A percentile compares a stretch with the other conserved stretches of the same genome.
phyloP scores from a whole-genome alignment of 176 grass and related monocot genomes.

The Miscanthus lutarioriparius region DNA sequence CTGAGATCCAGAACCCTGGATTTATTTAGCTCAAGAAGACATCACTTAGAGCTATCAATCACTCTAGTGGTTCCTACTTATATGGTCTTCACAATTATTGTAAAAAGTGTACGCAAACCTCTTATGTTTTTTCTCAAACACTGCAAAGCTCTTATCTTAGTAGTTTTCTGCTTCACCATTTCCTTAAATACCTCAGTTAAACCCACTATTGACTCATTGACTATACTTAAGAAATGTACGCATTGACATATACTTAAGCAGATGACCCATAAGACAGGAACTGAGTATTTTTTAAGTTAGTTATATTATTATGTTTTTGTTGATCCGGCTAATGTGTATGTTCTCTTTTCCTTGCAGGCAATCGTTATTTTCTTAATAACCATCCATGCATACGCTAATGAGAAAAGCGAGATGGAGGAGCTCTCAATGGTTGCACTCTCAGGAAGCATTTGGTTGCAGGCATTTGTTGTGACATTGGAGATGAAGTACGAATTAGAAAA shows the following conservation, averaged over 20 bases:
- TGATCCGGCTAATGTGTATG: not conserved
- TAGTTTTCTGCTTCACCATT: not conserved
- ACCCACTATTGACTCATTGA: not conserved
- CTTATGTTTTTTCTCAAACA: not conserved
- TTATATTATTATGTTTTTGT: not conserved
- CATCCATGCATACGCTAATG: slow-evolving; percentile 79
- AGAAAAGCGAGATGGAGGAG: slow-evolving; percentile 98
- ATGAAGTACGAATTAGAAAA: slow-evolving; percentile 59
- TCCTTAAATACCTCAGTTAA: not conserved
- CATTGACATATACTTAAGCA: not conserved
- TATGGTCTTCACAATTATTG: not conserved
- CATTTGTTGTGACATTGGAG: slow-evolving; percentile 84
- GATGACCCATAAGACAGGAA: not conserved
- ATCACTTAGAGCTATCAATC: not conserved
- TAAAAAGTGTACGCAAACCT: not conserved
- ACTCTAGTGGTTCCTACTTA: not conserved
- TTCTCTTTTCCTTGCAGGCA: slow-evolving; percentile 48
- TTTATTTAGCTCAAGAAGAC: not conserved
- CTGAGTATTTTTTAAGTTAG: not conserved
- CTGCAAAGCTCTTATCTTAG: not conserved
- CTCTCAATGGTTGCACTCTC: slow-evolving; percentile 93
- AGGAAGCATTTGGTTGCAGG: slow-evolving; percentile 91
- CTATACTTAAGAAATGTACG: not conserved
- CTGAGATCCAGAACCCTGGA: not conserved
- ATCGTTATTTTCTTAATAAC: slow-evolving; percentile 78